Evolutionary conservation across 2,329 filamentous ascomycete species (phyloP).

Genomic region (Fusarium lyarnte): DNA sequence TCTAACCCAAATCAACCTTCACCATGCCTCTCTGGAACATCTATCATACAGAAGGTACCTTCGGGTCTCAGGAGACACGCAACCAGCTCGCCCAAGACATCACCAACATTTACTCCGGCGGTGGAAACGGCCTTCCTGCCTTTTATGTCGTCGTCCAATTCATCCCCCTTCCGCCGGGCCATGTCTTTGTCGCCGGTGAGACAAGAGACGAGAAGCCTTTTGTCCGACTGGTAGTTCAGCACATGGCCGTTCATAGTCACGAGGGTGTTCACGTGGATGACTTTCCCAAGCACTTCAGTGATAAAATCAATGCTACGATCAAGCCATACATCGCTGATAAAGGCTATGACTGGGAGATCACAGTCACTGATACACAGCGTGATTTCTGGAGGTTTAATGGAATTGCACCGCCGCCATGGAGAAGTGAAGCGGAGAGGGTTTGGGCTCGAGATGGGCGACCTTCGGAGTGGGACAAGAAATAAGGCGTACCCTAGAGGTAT

Average conservation of each 20-base stretch:
- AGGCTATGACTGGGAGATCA: neutral
- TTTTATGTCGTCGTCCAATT: neutral
- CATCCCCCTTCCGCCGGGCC: neutral
- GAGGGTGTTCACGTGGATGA: neutral
- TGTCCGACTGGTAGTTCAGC: neutral
- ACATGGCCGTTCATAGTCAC: neutral
- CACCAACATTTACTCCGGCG: neutral
- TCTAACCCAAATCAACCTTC: fast-evolving
- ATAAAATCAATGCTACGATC: neutral
- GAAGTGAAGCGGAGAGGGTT: neutral
- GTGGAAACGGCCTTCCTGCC: neutral
- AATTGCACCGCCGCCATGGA: neutral
- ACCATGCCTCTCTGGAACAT: neutral
- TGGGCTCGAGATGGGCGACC: neutral
- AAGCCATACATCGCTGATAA: neutral
- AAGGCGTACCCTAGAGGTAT: neutral
- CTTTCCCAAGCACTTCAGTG: neutral
- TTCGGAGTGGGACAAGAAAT: neutral
- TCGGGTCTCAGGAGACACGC: neutral
- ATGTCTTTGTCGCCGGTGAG: neutral
- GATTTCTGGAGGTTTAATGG: neutral
- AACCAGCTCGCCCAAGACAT: neutral
- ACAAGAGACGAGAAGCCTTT: neutral
- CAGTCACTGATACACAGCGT: neutral
- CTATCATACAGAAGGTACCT: neutral